phyloP scores from a whole-genome alignment of 2,329 filamentous ascomycete genomes.

The Pyricularia pennisetigena region DNA sequence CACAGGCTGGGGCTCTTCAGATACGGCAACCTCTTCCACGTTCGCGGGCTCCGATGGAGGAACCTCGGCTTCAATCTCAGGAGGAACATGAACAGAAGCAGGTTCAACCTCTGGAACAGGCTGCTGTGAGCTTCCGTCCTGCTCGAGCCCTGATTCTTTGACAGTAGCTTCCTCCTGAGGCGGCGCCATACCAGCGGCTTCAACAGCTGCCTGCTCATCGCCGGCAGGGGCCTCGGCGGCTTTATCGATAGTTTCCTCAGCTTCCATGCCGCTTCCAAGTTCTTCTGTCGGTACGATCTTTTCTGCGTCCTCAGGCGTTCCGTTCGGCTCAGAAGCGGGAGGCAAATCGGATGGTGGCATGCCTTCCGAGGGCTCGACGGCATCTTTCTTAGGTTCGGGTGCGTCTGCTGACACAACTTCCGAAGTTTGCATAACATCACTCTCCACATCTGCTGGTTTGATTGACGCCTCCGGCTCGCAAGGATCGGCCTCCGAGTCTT shows the following conservation, averaged over 20 bases:
- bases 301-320: background rate
- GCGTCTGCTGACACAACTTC: background rate
- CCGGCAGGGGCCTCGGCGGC: background rate
- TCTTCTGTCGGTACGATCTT: background rate
- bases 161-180: slow-evolving; percentile 9
- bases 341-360: background rate
- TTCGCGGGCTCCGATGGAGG: slow-evolving; percentile 3
- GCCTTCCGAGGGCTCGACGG: background rate
- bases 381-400: background rate
- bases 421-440: background rate
- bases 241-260: background rate
- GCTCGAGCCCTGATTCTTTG: slow-evolving; percentile 3
- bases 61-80: background rate
- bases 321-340: background rate
- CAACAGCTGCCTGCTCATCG: background rate
- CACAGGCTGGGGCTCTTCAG: slow-evolving; percentile 7
- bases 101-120: background rate
- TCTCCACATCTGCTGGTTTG: background rate
- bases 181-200: background rate
- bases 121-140: background rate
- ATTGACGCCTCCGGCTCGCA: slow-evolving; percentile 4
- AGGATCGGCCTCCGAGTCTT: slow-evolving; percentile 2
- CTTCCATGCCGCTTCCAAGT: background rate
- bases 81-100: slow-evolving; percentile 1
- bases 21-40: slow-evolving; percentile 8